These are phyloP conservation scores for Naumovozyma dairenensis DNA, from an alignment of 805 yeast genomes.

Conservation along the genomic window DNA sequence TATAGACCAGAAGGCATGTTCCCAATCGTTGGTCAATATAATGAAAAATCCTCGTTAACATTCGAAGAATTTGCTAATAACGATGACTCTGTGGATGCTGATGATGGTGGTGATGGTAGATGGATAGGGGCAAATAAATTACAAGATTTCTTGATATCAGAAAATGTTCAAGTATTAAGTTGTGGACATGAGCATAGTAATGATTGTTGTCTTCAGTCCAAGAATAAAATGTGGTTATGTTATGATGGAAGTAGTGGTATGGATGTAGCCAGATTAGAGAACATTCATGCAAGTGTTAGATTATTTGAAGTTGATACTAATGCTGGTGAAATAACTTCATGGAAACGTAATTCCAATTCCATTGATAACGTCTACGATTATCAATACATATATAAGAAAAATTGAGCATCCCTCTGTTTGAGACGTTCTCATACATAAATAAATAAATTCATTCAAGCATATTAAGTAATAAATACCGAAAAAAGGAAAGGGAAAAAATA, in stretches of 20 bases:
- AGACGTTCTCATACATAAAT: too few species aligned
- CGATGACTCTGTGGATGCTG: not conserved
- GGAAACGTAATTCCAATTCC: constrained; percentile 47
- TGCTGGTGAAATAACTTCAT: constrained; percentile 37
- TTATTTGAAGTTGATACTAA: constrained; percentile 40
- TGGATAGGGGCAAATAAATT: not conserved
- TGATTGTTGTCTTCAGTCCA: constrained; percentile 46
- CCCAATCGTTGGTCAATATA: constrained; percentile 33
- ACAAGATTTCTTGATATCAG: constrained; percentile 29
- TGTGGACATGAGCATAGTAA: constrained; percentile 67
- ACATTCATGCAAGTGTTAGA: constrained; percentile 41
- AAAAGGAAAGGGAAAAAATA: too few species aligned
- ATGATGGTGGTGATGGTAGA: not conserved
- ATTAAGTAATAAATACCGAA: too few species aligned
- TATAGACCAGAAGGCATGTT: constrained; percentile 33
- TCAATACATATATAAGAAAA: constrained; percentile 28
- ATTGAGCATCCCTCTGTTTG: too few species aligned
- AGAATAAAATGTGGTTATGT: constrained; percentile 45
- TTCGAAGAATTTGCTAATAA: constrained; percentile 21
- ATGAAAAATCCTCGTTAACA: constrained; percentile 30
- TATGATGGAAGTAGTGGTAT: constrained; percentile 61
- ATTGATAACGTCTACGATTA: constrained; percentile 37
- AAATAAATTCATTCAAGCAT: too few species aligned
- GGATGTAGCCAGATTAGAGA: constrained; percentile 50
- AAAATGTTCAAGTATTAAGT: constrained; percentile 44